Evolutionary conservation across 345 rosid species (phyloP), one percentile per base, ranked within the genome.

Genomic region (Abelmoschus esculentus): DNA sequence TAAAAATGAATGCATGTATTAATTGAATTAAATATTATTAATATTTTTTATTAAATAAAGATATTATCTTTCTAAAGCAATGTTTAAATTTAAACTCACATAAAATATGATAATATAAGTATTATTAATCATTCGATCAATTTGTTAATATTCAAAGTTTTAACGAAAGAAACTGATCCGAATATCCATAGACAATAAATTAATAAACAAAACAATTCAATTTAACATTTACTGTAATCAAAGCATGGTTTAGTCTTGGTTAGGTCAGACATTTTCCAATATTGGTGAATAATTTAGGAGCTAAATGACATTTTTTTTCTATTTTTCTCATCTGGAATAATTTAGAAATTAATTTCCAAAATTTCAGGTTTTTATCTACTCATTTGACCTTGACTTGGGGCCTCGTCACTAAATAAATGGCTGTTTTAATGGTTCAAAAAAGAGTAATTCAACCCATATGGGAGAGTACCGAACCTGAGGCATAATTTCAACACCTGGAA

Each of bases 381-480:
- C 15, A 70, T 31, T 42, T 59, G 66, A 70, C 66, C 29, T 58
- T 70, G 66, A 70, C 73, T 59, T n/a, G 66, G 66, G 57, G 66
- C 59, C 56, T 70, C 2, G 29, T 58, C 28, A 28, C 9, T 15
- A 69, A 31, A 31, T 66, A 50, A 64, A 64, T 42, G 65, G 28
- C 66, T 28, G 46, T 59, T 58, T 70, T 58, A 15, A 22, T 29
- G 57, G 73, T 66, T 58, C 10, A 29, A 10, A 46, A 54, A 46
- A 9, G 6, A 34, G 26, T 11, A 11, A 63, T 63, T 10, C 15
- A 32, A 3, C 36, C 34, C 31, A 42, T n/a, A 26, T 70, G 73
- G 56, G 56, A 59, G 73, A 42, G 59, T 70, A 70, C 73, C 73
- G 46, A 70, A 70, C 58, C 57, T 17, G 29, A 40, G 56, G n/a